phyloP scores from a whole-genome alignment of 768 basidiomycete species.

The Trametes cinnabarina region DNA sequence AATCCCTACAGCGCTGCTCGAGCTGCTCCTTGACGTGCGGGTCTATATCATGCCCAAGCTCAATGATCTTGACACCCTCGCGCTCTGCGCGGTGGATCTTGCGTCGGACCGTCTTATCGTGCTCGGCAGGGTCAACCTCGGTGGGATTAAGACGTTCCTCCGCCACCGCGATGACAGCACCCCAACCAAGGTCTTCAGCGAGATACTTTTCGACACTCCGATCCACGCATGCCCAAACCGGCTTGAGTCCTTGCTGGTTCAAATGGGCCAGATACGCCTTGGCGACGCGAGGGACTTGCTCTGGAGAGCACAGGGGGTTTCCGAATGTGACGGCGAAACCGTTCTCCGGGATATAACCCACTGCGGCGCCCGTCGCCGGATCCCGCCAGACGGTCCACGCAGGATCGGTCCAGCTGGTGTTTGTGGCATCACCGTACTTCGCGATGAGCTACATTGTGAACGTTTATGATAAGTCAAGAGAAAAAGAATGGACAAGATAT shows the following conservation, averaged over 20 bases:
- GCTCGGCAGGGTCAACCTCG: conserved; percentile 46
- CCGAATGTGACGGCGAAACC: conserved; percentile 63
- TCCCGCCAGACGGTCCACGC: conserved; percentile 48
- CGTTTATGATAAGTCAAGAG: not conserved
- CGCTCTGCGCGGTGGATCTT: conserved; percentile 59
- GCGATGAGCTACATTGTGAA: conserved; percentile 45
- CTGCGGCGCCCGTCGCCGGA: conserved; percentile 54
- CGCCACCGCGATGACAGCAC: conserved; percentile 58
- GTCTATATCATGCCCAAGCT: conserved; percentile 43
- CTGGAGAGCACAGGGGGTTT: conserved; percentile 48
- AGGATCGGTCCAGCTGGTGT: conserved; percentile 70
- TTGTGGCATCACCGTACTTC: conserved; percentile 62
- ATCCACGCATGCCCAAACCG: conserved; percentile 62
- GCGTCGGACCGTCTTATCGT: conserved; percentile 59
- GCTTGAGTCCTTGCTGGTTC: conserved; percentile 44
- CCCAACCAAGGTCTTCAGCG: conserved; percentile 51
- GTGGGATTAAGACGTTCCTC: conserved; percentile 52
- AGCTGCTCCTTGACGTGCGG: conserved; percentile 45
- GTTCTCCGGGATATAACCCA: conserved; percentile 56
- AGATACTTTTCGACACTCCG: conserved; percentile 50
- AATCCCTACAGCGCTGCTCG: conserved; percentile 53
- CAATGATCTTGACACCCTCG: conserved; percentile 49
- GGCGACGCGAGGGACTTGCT: conserved; percentile 42
- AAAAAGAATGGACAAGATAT: not conserved
- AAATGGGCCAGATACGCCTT: conserved; percentile 44